These are phyloP conservation scores for Salix dunnii DNA, from an alignment of 345 rosid species.

Conservation along the genomic window DNA sequence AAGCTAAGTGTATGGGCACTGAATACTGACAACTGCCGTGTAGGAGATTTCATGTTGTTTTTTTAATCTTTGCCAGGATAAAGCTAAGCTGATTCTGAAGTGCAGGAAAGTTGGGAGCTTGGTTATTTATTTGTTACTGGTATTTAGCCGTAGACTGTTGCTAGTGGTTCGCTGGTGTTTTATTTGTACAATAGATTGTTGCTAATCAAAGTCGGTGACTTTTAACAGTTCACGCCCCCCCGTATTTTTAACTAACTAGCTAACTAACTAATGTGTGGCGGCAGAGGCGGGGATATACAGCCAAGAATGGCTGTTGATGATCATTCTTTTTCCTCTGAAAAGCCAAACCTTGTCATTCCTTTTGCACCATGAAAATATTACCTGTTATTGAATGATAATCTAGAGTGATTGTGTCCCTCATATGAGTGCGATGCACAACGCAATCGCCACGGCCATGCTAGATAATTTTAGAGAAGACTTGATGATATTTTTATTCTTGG, in stretches of 20 bases:
- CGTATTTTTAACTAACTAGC: not conserved
- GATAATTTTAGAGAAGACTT: not conserved
- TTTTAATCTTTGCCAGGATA: constrained; percentile 1
- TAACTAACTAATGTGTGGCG: not conserved
- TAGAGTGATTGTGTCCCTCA: not conserved
- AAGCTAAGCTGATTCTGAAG: not conserved
- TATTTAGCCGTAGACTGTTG: not conserved
- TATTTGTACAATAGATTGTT: not conserved
- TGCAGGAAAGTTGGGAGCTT: not conserved
- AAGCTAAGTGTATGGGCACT: not conserved
- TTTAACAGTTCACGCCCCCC: not conserved
- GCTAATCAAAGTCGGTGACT: not conserved
- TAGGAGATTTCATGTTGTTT: not conserved
- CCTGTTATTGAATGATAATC: not conserved
- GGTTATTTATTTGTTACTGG: not conserved
- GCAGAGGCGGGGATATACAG: not conserved
- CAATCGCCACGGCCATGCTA: too few species aligned
- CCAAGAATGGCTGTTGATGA: not conserved
- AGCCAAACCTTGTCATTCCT: not conserved
- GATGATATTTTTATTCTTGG: not conserved
- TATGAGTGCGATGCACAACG: too few species aligned
- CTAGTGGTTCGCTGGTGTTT: not conserved
- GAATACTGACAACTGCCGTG: not conserved
- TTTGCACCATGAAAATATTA: too few species aligned
- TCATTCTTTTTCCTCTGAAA: not conserved